A percentile compares a stretch with the other conserved stretches of the same genome.
Evolutionary conservation across 371 early-diverging fungal genomes (phyloP).

Genomic region (Smittium mucronatum): DNA sequence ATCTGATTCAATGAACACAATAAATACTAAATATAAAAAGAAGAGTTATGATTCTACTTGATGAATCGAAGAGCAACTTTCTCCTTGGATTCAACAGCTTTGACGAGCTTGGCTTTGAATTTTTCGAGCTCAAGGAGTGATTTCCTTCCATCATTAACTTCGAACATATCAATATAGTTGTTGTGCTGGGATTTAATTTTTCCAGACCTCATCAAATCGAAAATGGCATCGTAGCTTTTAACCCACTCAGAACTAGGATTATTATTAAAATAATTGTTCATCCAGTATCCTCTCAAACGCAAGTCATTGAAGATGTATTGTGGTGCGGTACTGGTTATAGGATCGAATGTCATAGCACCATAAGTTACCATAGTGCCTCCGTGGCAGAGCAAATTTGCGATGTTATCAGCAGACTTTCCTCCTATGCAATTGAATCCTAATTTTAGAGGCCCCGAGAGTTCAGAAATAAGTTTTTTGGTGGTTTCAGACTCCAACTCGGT

Average conservation of each 20-base stretch:
- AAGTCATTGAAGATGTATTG: slow-evolving; percentile 77
- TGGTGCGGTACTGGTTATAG: slow-evolving; percentile 49
- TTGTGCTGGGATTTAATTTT: not conserved
- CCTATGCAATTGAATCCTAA: slow-evolving; percentile 88
- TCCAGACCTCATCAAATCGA: slow-evolving; percentile 14
- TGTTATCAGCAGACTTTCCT: slow-evolving; percentile 62
- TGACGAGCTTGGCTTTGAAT: no score
- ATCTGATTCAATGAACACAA: no score
- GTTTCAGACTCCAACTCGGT: slow-evolving; percentile 39
- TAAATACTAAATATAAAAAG: no score
- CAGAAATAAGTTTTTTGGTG: slow-evolving; percentile 18
- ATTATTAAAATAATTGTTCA: slow-evolving; percentile 54
- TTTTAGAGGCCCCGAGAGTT: slow-evolving; percentile 30
- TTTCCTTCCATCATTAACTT: not conserved
- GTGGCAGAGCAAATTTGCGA: slow-evolving; percentile 51
- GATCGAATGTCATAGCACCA: slow-evolving; percentile 78
- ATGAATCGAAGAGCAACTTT: no score
- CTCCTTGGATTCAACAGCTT: no score
- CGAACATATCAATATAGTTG: not conserved
- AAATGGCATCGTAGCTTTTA: slow-evolving; percentile 20
- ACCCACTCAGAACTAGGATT: not conserved
- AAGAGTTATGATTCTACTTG: no score
- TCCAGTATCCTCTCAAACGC: slow-evolving; percentile 76
- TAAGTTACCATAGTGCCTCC: slow-evolving; percentile 44
- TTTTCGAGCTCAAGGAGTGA: not conserved